Evolutionary conservation across 2,329 filamentous ascomycete species (phyloP).

Genomic region (Cytospora chrysosperma): DNA sequence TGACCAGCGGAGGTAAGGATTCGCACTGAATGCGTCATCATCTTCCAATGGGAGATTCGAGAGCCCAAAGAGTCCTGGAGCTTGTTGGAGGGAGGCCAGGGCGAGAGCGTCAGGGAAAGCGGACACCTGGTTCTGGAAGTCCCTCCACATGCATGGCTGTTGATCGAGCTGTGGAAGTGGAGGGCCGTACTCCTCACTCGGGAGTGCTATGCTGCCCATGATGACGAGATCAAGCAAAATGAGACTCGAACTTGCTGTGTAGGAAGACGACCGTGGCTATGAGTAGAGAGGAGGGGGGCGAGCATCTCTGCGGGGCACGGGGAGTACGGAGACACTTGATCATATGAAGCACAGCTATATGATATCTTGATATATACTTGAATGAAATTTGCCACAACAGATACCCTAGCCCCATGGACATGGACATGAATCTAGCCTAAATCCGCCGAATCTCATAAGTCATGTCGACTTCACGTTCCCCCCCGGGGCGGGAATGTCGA

Average conservation of each 20-base stretch:
- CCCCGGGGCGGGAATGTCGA: no score
- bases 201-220: conserved; percentile 8
- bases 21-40: neutral
- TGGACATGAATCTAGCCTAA: neutral
- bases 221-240: no score
- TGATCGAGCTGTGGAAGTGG: neutral
- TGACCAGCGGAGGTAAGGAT: conserved; percentile 15
- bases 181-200: conserved; percentile 9
- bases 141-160: neutral
- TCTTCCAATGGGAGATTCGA: conserved; percentile 4
- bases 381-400: no score
- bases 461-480: neutral
- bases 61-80: conserved; percentile 1
- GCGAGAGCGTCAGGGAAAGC: conserved; percentile 2
- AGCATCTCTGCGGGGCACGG: no score
- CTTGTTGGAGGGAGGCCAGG: conserved; percentile 9
- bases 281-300: no score
- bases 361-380: no score
- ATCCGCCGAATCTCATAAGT: neutral
- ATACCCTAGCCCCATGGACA: neutral
- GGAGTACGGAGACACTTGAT: no score
- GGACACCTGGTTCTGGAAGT: neutral
- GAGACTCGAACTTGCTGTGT: no score
- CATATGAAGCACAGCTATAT: no score
- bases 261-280: no score